Percentiles rank a stretch among this genome's conserved stretches.
Conservation (phyloP, 78 protist genomes). For the Isochrysis galbana region DNA sequence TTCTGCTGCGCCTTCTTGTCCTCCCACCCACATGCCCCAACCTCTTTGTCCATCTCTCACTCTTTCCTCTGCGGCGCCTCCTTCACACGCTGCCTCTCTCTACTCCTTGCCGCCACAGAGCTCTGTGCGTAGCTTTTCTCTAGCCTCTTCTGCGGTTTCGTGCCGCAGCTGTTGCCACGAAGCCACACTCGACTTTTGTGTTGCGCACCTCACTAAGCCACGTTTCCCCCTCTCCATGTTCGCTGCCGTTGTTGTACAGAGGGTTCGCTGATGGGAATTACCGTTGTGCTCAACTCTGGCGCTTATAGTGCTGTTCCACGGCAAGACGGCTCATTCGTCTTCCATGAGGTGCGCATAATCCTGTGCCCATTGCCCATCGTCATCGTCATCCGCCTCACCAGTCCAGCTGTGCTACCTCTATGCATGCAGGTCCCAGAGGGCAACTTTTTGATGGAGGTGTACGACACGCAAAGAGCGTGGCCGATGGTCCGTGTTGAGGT, state of each 20-base stretch:
- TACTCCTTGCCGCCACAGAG: no score
- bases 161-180: no score
- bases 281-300: neutral
- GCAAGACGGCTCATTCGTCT: neutral
- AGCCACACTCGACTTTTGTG: no score
- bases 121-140: no score
- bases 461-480: neutral
- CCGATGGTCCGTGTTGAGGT: neutral
- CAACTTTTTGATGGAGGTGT: neutral
- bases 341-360: neutral
- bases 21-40: no score
- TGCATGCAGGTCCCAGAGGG: neutral
- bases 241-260: slow-evolving; percentile 2
- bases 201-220: no score
- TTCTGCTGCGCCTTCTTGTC: no score
- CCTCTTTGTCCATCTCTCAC: no score
- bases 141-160: no score
- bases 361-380: neutral
- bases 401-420: neutral
- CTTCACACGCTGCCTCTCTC: no score
- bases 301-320: neutral
- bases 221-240: no score
- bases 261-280: neutral
- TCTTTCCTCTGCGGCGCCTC: no score
- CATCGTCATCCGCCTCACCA: neutral